Base-by-base conservation (phyloP, 345 rosid species). In the Boechera retrofracta region DNA sequence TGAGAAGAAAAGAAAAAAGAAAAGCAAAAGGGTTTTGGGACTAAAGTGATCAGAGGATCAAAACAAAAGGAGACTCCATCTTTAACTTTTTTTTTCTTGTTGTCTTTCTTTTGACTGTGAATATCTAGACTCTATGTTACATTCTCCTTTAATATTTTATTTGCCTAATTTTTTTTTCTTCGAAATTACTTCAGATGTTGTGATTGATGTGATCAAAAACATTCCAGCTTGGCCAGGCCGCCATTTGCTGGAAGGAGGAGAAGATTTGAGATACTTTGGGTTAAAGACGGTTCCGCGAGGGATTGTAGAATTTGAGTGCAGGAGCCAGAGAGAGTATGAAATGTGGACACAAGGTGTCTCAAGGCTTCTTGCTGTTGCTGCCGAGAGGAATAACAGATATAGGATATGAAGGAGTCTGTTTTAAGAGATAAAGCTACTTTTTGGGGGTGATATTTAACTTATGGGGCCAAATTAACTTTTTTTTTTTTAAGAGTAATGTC, bases 311-410 rank as follows among this genome's bases (percentile, higher is more conserved):
- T 95, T 94, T 18, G 98, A 94, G 73, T 92, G 97, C 83, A 51
- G 69, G 68, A 89, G 69, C 82, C 97, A 89, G 83, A 89, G 82
- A 60, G 98, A 95, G 60, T 87, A 92, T 64, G 97, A 95, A 73
- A 66, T 88, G 41, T 95, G 97, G 97, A 91, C 99, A 69, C 92
- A 88, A 42, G 98, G 98, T n/a, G 94, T 95, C 9, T 71, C 96
- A 3, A 89, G 94, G 73, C 98, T 91, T 35, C 89, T 95, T 54
- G 66, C 88, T 33, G 67, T 91, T 47, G 89, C 88, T 56, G 86
- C 88, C 2, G 96, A 90, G 57, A 86, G 47, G 86, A 81, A 64
- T 81, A 76, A 52, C 48, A 83, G 87, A 78, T 88, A 85, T 66
- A 83, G 87, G 79, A 24, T 82, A 60, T 89, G 84, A 91, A 62